Evolutionary conservation across 78 protist species (phyloP), one percentile per base, ranked within the genome.

Genomic region (Dictyostelium intermedium): DNA sequence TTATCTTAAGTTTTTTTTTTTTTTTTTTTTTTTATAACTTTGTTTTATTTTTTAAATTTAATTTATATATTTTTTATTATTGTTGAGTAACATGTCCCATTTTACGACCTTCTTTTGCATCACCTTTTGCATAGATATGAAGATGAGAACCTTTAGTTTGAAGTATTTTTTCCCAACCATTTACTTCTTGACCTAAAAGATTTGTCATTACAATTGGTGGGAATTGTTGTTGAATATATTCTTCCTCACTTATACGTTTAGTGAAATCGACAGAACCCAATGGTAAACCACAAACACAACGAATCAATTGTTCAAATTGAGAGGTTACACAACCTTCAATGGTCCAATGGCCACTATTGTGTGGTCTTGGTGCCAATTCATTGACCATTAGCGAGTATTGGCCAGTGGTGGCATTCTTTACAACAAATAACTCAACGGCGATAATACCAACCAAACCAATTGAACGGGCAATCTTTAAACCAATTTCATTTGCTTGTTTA

Each of bases 331-430:
- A 98, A 45, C 98, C 98, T 86, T 98, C 98, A 45, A 97, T 94
- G 32, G 98, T 97, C 97, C 97, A 97, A 97, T 98, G 99, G 23
- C 99, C 99, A 30, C 96, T 82, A 91, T 98, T 98, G 96, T 98
- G 99, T 32, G 98, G 98, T 34, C 99, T 92, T 32, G 99, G 99
- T 9, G 99, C 99, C 41, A 97, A 89, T 93, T 98, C 99, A 79
- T 98, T 98, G 91, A 98, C 87, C 34, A 98, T 69, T 30, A 97
- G 79, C 2, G 27, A 16, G 27, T 89, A 89, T 14, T 13, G 0
- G 41, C 97, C 97, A 18, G 35, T 95, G 16, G 7, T 23, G 10
- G 30, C 14, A 37, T 60, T 60, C 32, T 80, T 89, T 5, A 89
- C 94, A 16, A 74, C 77, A 82, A 98, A 98, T 35, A 98, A 79